These are phyloP conservation scores for Pichia inconspicua DNA, from an alignment of 1,139 yeast genomes.

Conservation along the genomic window DNA sequence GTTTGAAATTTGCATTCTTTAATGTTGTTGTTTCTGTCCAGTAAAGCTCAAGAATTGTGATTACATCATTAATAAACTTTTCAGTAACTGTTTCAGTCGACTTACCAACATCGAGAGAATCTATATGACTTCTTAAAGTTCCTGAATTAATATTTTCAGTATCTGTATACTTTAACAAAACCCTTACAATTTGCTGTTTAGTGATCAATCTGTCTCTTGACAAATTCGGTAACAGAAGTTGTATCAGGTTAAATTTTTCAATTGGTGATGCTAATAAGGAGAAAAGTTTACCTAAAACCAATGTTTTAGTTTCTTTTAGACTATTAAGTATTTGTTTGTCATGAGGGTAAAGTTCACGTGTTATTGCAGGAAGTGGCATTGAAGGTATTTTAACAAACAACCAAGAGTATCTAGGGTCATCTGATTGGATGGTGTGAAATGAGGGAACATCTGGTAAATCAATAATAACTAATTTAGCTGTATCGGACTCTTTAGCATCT, in stretches of 20 bases:
- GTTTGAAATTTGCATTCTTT: slow-evolving; percentile 2
- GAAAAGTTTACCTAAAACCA: background rate
- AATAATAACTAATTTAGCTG: background rate
- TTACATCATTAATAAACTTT: background rate
- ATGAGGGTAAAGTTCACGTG: background rate
- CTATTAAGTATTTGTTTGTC: background rate
- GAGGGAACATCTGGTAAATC: background rate
- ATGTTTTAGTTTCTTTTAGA: background rate
- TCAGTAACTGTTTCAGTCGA: slow-evolving; percentile 4
- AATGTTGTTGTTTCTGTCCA: slow-evolving; percentile 7
- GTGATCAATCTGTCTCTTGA: slow-evolving; percentile 6
- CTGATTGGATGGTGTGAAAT: background rate
- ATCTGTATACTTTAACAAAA: slow-evolving; percentile 4
- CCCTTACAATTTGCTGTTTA: slow-evolving; percentile 4
- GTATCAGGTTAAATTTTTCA: slow-evolving; percentile 5
- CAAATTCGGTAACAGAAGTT: slow-evolving; percentile 4
- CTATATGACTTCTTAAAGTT: slow-evolving; percentile 3
- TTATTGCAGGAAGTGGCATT: background rate
- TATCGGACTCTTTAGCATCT: background rate
- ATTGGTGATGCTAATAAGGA: slow-evolving; percentile 2
- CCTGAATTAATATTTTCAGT: slow-evolving; percentile 6
- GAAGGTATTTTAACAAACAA: background rate
- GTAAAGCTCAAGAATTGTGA: slow-evolving; percentile 2
- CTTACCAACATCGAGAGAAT: slow-evolving; percentile 8
- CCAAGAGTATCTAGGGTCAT: background rate